Evolutionary conservation across 345 rosid species (phyloP).

Genomic region (Cardamine occulta): DNA sequence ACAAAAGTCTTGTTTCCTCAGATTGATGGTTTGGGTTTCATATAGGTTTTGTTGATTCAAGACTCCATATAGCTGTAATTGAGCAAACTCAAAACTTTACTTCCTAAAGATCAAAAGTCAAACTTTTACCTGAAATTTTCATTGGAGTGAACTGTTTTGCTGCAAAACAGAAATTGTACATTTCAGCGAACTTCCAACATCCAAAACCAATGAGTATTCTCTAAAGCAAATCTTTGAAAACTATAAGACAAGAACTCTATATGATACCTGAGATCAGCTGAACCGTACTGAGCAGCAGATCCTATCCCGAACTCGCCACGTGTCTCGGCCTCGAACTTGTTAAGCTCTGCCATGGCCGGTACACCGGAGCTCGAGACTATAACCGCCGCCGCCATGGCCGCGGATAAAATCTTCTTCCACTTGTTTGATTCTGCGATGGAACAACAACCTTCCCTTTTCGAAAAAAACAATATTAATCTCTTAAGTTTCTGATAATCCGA

Average conservation of each 20-base stretch:
- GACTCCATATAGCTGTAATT: neutral
- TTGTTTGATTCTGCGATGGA: slow-evolving; percentile 41
- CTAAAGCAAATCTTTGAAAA: neutral
- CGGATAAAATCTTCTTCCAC: slow-evolving; percentile 64
- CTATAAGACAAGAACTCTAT: slow-evolving; percentile 8
- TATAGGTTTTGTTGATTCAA: neutral
- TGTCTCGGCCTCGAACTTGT: slow-evolving; percentile 78
- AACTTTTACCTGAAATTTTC: slow-evolving; percentile 71
- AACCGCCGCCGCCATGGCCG: slow-evolving; percentile 64
- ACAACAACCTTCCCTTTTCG: slow-evolving; percentile 58
- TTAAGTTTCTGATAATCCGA: neutral
- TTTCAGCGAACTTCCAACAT: slow-evolving; percentile 26
- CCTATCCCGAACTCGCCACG: slow-evolving; percentile 94
- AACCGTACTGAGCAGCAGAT: slow-evolving; percentile 90
- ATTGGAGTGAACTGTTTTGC: slow-evolving; percentile 83
- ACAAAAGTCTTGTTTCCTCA: slow-evolving; percentile 22
- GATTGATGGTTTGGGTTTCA: neutral
- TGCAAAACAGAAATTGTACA: slow-evolving; percentile 40
- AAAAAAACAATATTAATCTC: slow-evolving; percentile 34
- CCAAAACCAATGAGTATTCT: neutral
- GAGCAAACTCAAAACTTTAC: neutral
- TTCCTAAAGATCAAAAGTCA: slow-evolving; percentile 9
- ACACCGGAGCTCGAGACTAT: slow-evolving; percentile 54
- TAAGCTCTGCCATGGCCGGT: slow-evolving; percentile 82
- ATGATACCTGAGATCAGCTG: slow-evolving; percentile 75